Base-by-base conservation (phyloP, 495 filamentous ascomycete species). In the Gamarada debralockiae region DNA sequence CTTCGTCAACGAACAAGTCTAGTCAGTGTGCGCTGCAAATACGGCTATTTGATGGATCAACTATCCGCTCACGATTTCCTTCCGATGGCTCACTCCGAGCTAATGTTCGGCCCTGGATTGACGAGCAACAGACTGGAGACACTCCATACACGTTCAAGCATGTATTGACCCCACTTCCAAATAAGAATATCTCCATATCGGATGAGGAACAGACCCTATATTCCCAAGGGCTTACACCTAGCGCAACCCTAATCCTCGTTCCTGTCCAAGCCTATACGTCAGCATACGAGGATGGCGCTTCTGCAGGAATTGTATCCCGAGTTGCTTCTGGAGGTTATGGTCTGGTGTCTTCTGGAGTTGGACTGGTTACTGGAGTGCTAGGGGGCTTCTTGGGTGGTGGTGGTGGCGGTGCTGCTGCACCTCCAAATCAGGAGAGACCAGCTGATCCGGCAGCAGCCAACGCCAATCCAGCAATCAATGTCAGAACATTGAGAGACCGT, bases 41-140 rank as follows among this genome's bases (percentile, higher is more conserved):
- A 36, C 83, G 92, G 1, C 72, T 96, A 0, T 86, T 95, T 36
- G 90, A 96, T 63, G 92, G 92, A 12, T 81, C 80, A 25, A 89
- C 81, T 13, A 79, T 97, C 42, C 82, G 89, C 25, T 73, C 73
- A 22, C 82, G 76, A 18, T 96, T 97, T 64, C 69, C 77, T 0
- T 77, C 81, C 40, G 72, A 70, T 1, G 73, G 80, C 10, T 87
- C 80, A 13, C 76, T 97, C n/a, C 64, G 70, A 10, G 69, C 61
- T 5, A 79, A 87, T 34, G 87, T 97, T 2, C 78, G 92, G 3
- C 58, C 74, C 3, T 97, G 89, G 89, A 73, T 97, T 10, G 88
- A 93, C 48, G 55, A 66, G 29, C 64, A 65, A 47, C 79, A 65
- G 65, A 57, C 59, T 10, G 53, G 40, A 31, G 59, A 65, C 23